Percentiles rank a stretch among this genome's conserved stretches.
These are phyloP conservation scores for Ensete glaucum DNA, from an alignment of 176 grass and related monocot genomes.

Conservation along the genomic window DNA sequence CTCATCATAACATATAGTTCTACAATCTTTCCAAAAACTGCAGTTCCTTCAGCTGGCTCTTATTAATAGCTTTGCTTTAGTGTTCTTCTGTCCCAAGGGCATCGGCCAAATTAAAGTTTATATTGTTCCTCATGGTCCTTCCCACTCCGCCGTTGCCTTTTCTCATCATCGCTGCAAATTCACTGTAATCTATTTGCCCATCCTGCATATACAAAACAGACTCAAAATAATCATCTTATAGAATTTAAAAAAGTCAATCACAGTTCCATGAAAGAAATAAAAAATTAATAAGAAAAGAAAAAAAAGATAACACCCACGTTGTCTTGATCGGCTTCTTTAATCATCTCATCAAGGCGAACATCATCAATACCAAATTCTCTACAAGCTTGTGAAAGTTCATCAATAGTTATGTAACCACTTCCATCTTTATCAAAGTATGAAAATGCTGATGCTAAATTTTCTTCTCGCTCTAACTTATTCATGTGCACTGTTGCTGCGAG, in stretches of 20 bases:
- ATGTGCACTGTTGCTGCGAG: constrained; percentile 86
- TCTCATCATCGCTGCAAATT: constrained; percentile 89
- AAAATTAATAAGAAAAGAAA: not conserved
- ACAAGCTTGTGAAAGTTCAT: constrained; percentile 80
- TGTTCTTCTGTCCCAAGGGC: constrained; percentile 46
- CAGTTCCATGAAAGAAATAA: not conserved
- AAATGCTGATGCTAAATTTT: constrained; percentile 84
- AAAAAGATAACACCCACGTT: constrained; percentile 40
- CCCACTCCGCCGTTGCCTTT: constrained; percentile 66
- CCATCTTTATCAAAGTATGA: constrained; percentile 89
- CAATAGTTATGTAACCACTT: constrained; percentile 93
- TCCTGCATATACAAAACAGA: constrained; percentile 40
- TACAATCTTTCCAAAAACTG: too few species aligned
- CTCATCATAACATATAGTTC: too few species aligned
- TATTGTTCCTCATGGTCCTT: constrained; percentile 71
- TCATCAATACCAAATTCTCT: constrained; percentile 70
- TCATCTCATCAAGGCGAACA: constrained; percentile 92
- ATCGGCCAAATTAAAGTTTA: constrained; percentile 63
- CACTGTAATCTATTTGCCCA: constrained; percentile 91
- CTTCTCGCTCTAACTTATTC: constrained; percentile 92
- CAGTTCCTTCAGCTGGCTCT: too few species aligned
- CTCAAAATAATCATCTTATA: not conserved
- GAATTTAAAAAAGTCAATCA: not conserved
- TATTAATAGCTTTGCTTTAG: not conserved
- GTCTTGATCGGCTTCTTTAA: constrained; percentile 80